Evolutionary conservation across 23 red algal species (phyloP).

Genomic region (Gracilariopsis chorda): DNA sequence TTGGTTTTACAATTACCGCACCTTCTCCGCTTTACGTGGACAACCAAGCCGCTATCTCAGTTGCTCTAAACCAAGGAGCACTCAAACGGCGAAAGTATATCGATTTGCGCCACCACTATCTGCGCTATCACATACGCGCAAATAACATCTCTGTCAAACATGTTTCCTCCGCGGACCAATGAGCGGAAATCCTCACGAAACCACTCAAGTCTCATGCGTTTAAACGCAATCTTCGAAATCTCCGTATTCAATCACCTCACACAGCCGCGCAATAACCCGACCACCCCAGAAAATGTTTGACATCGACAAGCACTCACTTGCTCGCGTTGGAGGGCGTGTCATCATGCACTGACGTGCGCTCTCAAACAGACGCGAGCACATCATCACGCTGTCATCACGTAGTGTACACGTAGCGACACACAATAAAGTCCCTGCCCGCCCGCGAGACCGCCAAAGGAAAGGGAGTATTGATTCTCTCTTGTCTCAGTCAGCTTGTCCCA

Average conservation of each 20-base stretch:
- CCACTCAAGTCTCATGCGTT: neutral
- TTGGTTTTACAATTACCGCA: neutral
- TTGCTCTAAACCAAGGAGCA: neutral
- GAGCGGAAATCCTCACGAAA: neutral
- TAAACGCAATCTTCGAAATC: neutral
- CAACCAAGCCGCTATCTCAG: neutral
- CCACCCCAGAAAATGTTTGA: neutral
- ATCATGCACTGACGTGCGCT: neutral
- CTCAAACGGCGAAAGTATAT: constrained; percentile 17
- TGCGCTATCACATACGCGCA: neutral
- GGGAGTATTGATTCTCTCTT: too few relatives aligned
- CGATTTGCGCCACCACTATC: constrained; percentile 5
- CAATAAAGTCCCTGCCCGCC: too few relatives aligned
- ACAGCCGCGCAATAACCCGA: too few relatives aligned
- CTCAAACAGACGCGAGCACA: neutral
- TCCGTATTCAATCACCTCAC: neutral
- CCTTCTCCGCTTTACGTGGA: neutral
- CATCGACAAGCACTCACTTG: neutral
- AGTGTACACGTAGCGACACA: neutral
- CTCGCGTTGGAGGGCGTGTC: neutral
- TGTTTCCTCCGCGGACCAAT: neutral
- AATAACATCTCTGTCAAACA: neutral
- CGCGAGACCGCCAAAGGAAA: too few relatives aligned
- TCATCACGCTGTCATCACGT: neutral
- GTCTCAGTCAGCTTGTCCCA: too few relatives aligned